phyloP scores from a whole-genome alignment of 305 asterid species.

The Coffea humblotiana region DNA sequence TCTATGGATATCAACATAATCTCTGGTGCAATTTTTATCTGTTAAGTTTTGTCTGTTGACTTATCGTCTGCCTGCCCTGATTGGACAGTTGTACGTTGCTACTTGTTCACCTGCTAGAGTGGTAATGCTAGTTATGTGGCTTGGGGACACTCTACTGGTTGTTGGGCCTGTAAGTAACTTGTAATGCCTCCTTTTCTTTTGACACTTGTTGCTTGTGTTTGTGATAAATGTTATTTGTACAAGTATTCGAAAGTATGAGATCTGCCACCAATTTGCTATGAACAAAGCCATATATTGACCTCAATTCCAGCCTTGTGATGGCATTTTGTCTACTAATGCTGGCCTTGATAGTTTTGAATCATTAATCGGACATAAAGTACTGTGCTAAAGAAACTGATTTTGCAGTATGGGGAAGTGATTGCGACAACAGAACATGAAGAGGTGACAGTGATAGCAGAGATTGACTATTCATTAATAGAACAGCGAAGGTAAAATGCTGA shows the following conservation, averaged over 20 bases:
- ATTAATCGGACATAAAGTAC: conserved; percentile 12
- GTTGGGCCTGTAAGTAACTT: conserved; percentile 75
- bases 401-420: conserved; percentile 87
- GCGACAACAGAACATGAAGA: conserved; percentile 92
- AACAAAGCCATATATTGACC: not conserved
- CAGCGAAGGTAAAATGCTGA: conserved; percentile 61
- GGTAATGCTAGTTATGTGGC: conserved; percentile 67
- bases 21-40: not conserved
- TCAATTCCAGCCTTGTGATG: not conserved
- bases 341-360: conserved; percentile 10
- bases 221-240: not conserved
- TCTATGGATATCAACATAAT: not conserved
- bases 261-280: conserved; percentile 7
- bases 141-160: conserved; percentile 95
- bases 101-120: conserved; percentile 95
- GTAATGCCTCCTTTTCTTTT: not conserved
- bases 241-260: not conserved
- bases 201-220: not conserved
- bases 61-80: conserved; percentile 20
- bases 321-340: not conserved
- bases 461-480: conserved; percentile 74
- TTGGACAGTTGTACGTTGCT: conserved; percentile 74
- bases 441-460: conserved; percentile 61
- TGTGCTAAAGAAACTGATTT: conserved; percentile 29
- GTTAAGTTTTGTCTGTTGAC: not conserved